phyloP scores from a whole-genome alignment of 1,284 basidiomycete genomes.

The Exobasidium rhododendri region DNA sequence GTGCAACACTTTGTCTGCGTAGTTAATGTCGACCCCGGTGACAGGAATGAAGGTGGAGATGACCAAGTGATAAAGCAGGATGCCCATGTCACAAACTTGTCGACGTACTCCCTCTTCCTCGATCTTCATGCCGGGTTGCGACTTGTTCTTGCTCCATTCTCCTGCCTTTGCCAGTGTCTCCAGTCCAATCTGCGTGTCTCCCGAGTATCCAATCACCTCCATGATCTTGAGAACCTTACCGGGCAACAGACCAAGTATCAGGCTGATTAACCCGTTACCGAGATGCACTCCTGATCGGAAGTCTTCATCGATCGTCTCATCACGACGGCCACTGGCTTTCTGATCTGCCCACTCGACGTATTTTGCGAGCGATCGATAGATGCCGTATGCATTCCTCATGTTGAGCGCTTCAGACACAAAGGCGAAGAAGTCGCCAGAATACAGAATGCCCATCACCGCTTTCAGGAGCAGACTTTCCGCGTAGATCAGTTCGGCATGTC shows the following conservation, averaged over 20 bases:
- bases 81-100: slow-evolving; percentile 48
- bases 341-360: slow-evolving; percentile 50
- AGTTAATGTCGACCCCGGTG: slow-evolving; percentile 48
- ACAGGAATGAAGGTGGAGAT: slow-evolving; percentile 53
- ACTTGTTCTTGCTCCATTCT: slow-evolving; percentile 33
- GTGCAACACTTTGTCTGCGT: slow-evolving; percentile 51
- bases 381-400: slow-evolving; percentile 52
- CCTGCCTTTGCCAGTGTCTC: slow-evolving; percentile 43
- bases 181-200: slow-evolving; percentile 41
- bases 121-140: slow-evolving; percentile 28
- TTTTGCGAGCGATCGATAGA: slow-evolving; percentile 50
- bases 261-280: slow-evolving; percentile 51
- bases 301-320: slow-evolving; percentile 40
- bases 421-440: slow-evolving; percentile 51
- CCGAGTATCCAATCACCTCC: slow-evolving; percentile 53
- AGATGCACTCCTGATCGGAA: slow-evolving; percentile 52
- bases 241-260: slow-evolving; percentile 52
- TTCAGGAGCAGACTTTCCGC: slow-evolving; percentile 50
- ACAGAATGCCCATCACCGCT: slow-evolving; percentile 49
- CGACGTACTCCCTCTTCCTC: slow-evolving; percentile 16
- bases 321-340: slow-evolving; percentile 16
- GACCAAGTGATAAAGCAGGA: slow-evolving; percentile 51
- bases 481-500: slow-evolving; percentile 51
- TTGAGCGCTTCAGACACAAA: slow-evolving; percentile 52
- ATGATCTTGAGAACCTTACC: slow-evolving; percentile 53